These are phyloP conservation scores for Phenoliferia sp. DNA, from an alignment of 1,284 basidiomycete genomes.

Conservation along the genomic window DNA sequence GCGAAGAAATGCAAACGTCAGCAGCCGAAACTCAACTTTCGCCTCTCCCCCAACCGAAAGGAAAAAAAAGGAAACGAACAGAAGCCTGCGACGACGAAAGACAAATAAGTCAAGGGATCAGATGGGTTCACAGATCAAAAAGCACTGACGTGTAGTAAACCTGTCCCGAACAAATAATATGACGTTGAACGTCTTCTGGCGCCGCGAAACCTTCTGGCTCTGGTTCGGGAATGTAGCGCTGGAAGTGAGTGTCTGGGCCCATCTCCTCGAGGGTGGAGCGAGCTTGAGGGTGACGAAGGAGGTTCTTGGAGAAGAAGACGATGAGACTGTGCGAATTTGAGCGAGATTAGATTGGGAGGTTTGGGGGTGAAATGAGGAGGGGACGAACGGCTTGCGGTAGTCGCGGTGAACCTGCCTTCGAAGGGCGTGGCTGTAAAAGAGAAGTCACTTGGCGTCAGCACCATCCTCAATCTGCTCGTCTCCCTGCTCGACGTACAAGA, in stretches of 20 bases:
- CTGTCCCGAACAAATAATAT: conserved; percentile 71
- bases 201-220: conserved; percentile 66
- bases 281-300: conserved; percentile 88
- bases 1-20: background rate
- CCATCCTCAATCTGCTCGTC: background rate
- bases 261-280: conserved; percentile 84
- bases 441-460: background rate
- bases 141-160: conserved; percentile 66
- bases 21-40: too few relatives aligned
- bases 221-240: conserved; percentile 85
- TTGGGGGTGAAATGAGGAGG: background rate
- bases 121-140: too few relatives aligned
- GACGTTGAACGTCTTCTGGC: conserved; percentile 82
- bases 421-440: conserved; percentile 64
- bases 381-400: conserved; percentile 75
- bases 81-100: conserved; percentile 34
- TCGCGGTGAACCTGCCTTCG: conserved; percentile 92
- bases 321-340: conserved; percentile 53
- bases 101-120: too few relatives aligned
- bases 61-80: conserved; percentile 49
- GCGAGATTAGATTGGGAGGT: background rate
- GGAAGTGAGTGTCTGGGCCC: conserved; percentile 81
- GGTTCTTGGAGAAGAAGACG: conserved; percentile 92
- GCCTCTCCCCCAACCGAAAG: background rate
- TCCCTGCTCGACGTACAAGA: conserved; percentile 12